These are phyloP conservation scores for Solanum sejunctum DNA, from an alignment of 257 asterid species.

Conservation along the genomic window DNA sequence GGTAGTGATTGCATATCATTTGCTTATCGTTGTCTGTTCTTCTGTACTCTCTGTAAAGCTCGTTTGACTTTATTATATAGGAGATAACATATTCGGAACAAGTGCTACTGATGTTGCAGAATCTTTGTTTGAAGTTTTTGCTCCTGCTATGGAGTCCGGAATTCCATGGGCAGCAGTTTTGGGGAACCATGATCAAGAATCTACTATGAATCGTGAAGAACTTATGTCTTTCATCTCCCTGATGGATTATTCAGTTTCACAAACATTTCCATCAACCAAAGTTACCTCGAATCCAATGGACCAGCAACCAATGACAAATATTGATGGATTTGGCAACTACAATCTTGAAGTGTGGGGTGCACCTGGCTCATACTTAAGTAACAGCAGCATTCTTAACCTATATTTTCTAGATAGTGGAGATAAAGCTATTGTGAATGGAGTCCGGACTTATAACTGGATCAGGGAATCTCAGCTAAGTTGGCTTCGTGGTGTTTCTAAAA, in stretches of 20 bases:
- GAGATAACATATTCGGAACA: slow-evolving; percentile 89
- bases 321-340: slow-evolving; percentile 87
- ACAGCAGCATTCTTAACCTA: slow-evolving; percentile 59
- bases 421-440: slow-evolving; percentile 57
- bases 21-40: background rate
- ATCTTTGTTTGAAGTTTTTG: slow-evolving; percentile 64
- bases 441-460: slow-evolving; percentile 81
- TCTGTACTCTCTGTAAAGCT: background rate
- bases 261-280: slow-evolving; percentile 52
- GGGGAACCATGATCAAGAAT: slow-evolving; percentile 97
- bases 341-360: slow-evolving; percentile 69
- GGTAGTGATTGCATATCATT: background rate
- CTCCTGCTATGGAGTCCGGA: slow-evolving; percentile 51
- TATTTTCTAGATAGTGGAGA: slow-evolving; percentile 94
- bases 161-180: slow-evolving; percentile 93
- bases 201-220: slow-evolving; percentile 87
- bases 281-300: slow-evolving; percentile 11
- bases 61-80: slow-evolving; percentile 21
- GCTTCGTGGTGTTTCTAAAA: slow-evolving; percentile 47
- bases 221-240: slow-evolving; percentile 83
- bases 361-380: slow-evolving; percentile 54
- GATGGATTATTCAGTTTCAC: slow-evolving; percentile 85
- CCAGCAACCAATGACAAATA: slow-evolving; percentile 10
- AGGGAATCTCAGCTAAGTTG: slow-evolving; percentile 86
- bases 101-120: slow-evolving; percentile 88